These are phyloP conservation scores for Clarireedia hainanense DNA, from an alignment of 2,329 filamentous ascomycete species.

Conservation along the genomic window DNA sequence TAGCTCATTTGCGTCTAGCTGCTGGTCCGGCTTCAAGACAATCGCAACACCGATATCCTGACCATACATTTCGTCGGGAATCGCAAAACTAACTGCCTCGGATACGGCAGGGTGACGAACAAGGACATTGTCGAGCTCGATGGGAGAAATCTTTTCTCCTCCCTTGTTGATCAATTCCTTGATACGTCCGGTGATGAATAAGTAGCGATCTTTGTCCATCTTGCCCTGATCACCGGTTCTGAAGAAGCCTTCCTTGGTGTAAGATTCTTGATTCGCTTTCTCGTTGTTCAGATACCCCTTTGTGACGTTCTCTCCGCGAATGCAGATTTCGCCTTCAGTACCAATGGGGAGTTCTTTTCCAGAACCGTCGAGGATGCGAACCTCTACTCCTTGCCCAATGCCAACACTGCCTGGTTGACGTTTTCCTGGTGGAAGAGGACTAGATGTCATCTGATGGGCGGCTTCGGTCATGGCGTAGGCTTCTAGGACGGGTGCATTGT, in stretches of 20 bases:
- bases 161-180: slow-evolving; percentile 91
- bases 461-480: slow-evolving; percentile 93
- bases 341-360: slow-evolving; percentile 63
- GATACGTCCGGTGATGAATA: slow-evolving; percentile 83
- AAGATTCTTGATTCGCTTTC: slow-evolving; percentile 65
- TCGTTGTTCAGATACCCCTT: slow-evolving; percentile 80
- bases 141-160: slow-evolving; percentile 83
- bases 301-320: slow-evolving; percentile 75
- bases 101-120: slow-evolving; percentile 63
- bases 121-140: slow-evolving; percentile 78
- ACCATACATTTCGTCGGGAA: slow-evolving; percentile 75
- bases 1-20: slow-evolving; percentile 50
- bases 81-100: slow-evolving; percentile 77
- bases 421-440: slow-evolving; percentile 61
- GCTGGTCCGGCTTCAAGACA: slow-evolving; percentile 60
- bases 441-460: slow-evolving; percentile 77
- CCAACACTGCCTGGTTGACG: slow-evolving; percentile 78
- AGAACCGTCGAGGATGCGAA: slow-evolving; percentile 65
- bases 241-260: slow-evolving; percentile 73
- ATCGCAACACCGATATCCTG: slow-evolving; percentile 74
- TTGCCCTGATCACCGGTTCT: slow-evolving; percentile 82
- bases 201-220: slow-evolving; percentile 70
- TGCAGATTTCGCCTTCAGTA: slow-evolving; percentile 72
- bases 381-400: slow-evolving; percentile 73
- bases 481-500: slow-evolving; percentile 75